phyloP scores from a whole-genome alignment of 345 rosid species.

The Ceriops tagal region DNA sequence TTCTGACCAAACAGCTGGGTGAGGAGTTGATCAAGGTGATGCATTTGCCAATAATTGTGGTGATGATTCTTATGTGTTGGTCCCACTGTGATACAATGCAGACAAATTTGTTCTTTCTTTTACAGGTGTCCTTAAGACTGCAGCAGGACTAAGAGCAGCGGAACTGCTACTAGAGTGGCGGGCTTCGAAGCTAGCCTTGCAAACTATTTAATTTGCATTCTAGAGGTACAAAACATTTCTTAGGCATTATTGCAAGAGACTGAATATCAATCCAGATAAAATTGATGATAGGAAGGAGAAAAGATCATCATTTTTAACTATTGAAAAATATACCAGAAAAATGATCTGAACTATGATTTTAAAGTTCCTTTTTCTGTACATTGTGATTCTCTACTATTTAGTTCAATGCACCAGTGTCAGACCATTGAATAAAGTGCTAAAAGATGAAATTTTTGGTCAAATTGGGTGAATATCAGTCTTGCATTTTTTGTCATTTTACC shows the following conservation, averaged over 20 bases:
- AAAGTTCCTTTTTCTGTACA: no score
- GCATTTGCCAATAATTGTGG: background rate
- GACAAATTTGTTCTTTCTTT: conserved; percentile 7
- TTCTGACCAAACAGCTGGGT: conserved; percentile 87
- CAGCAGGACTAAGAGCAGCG: conserved; percentile 74
- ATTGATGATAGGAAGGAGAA: no score
- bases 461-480: no score
- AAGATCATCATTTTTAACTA: no score
- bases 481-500: no score
- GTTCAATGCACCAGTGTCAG: no score
- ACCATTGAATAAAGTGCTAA: no score
- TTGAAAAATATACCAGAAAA: no score
- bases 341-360: no score
- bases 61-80: background rate
- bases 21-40: conserved; percentile 51
- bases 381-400: no score
- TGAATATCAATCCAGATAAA: no score
- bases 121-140: conserved; percentile 65
- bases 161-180: conserved; percentile 78
- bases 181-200: conserved; percentile 88
- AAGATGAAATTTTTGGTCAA: no score
- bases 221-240: conserved; percentile 50
- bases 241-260: background rate
- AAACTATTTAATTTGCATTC: conserved; percentile 66
- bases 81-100: background rate